Percentiles rank a stretch among this genome's conserved stretches.
Conservation (phyloP, 805 yeast species). For the Yarrowia sp. region DNA sequence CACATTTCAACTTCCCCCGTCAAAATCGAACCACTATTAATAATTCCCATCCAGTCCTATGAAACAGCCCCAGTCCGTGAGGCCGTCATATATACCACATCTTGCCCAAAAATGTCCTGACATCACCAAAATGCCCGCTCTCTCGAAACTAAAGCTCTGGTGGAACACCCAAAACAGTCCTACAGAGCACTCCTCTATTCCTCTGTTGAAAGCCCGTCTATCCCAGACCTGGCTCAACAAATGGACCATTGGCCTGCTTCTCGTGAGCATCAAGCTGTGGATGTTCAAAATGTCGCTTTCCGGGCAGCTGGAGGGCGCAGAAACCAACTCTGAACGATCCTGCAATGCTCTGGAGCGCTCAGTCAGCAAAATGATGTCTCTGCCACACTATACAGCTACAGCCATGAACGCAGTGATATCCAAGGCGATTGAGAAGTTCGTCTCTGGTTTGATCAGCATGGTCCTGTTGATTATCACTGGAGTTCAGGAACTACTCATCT, state of each 20-base stretch:
- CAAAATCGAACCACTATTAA: no score
- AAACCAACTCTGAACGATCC: constrained; percentile 42
- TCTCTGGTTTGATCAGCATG: constrained; percentile 47
- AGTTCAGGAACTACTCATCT: constrained; percentile 56
- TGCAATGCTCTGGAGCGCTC: constrained; percentile 44
- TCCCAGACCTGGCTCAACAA: constrained; percentile 51
- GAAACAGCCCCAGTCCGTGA: neutral
- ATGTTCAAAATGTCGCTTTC: constrained; percentile 53
- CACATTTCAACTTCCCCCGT: no score
- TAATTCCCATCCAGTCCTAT: no score
- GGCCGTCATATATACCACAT: neutral
- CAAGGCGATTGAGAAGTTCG: constrained; percentile 48
- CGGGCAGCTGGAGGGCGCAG: constrained; percentile 45
- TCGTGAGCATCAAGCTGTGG: constrained; percentile 59
- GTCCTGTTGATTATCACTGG: constrained; percentile 53
- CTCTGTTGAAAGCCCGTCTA: constrained; percentile 34
- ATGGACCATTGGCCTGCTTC: constrained; percentile 53
- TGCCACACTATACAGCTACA: constrained; percentile 41
- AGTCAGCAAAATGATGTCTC: neutral
- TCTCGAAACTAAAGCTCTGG: neutral
- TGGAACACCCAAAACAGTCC: constrained; percentile 11
- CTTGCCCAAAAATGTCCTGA: neutral
- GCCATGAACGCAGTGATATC: constrained; percentile 55
- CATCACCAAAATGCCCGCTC: no score
- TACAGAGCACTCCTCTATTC: neutral